Base-by-base conservation (phyloP, 495 filamentous ascomycete genomes). In the Xylaria intraflava region DNA sequence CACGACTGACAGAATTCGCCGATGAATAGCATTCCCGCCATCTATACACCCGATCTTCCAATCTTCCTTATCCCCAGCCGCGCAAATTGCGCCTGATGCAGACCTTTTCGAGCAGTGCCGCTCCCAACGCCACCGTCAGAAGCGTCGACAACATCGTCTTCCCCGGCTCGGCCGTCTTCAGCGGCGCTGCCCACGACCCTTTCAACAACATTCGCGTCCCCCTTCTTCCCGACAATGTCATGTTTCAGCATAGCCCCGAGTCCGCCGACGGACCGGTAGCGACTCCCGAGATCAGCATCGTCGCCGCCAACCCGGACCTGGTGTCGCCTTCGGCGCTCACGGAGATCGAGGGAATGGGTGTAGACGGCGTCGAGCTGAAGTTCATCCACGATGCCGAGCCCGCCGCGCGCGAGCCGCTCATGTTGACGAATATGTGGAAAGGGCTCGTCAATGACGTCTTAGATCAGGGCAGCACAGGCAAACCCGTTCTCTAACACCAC, bases 351-450 rank as follows among this genome's bases (percentile, higher is more conserved):
- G 72, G 72, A 20, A 72, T 73, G 61, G 66, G 68, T 10, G 52
- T 73, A n/a, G 74, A 76, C 43, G 72, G 73, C 12, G 69, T 75
- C n/a, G 72, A 75, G 62, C 57, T 78, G 7, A 66, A 65, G 59
- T 76, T 76, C 45, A 70, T 63, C 46, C 68, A 73, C 41, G 66
- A 69, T 1, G 45, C 62, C 14, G 44, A 53, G 50, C 10, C 51
- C 5, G 29, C 56, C 12, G 65, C 63, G 38, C 57, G 65, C 52
- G 61, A 62, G 23, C 62, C 49, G 26, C 68, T 67, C 16, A 74
- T 77, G 72, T 53, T 75, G 10, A 62, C 61, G 49, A 69, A 71
- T 62, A 35, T 76, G 30, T 77, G 74, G 64, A 72, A 64, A 58
- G 75, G 75, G 6, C 49, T 77, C 39, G 62, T 73, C 49, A 72